Evolutionary conservation across 164 flowering plant species (phyloP).

Genomic region (Macadamia integrifolia): DNA sequence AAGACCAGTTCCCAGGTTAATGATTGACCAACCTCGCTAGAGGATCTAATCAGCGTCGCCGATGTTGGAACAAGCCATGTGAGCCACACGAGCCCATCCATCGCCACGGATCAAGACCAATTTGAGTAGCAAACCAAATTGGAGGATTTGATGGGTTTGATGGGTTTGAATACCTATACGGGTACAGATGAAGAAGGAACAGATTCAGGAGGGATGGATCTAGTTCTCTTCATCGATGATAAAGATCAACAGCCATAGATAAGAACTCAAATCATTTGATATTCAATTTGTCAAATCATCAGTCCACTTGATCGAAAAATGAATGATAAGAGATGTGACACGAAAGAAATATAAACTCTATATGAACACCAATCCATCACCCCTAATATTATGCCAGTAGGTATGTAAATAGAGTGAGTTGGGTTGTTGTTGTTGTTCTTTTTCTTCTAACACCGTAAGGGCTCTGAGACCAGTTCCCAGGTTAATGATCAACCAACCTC

Average conservation of each 20-base stretch:
- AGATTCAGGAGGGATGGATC: conserved; percentile 15
- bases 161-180: background rate
- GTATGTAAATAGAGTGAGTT: no score
- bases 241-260: background rate
- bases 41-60: conserved; percentile 31
- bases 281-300: no score
- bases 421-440: no score
- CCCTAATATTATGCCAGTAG: no score
- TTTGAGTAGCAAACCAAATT: conserved; percentile 11
- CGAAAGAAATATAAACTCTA: no score
- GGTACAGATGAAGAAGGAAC: background rate
- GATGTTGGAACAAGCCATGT: conserved; percentile 16
- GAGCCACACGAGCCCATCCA: conserved; percentile 8
- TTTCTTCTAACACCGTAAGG: no score
- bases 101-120: conserved; percentile 16
- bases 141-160: conserved; percentile 18
- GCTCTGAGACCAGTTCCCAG: no score
- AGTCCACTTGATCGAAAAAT: no score
- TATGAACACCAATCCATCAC: no score
- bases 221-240: conserved; percentile 24
- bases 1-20: no score
- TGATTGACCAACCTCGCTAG: conserved; percentile 21
- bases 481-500: conserved; percentile 11
- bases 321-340: no score
- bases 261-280: no score